phyloP scores from a whole-genome alignment of 2,329 filamentous ascomycete species.

The Fusarium sp. region DNA sequence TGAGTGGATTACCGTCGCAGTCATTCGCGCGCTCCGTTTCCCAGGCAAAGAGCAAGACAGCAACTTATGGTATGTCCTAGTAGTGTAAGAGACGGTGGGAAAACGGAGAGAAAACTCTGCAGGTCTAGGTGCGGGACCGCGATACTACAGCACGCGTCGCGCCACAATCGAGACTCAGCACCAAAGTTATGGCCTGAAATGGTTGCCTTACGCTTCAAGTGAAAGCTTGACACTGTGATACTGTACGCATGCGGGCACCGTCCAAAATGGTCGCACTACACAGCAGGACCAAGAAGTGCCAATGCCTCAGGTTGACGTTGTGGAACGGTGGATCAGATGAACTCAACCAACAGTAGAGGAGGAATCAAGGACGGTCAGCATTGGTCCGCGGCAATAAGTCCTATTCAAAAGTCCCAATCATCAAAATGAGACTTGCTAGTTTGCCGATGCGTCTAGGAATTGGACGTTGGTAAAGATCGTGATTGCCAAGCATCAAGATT shows the following conservation, averaged over 20 bases:
- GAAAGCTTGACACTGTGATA: slow-evolving; percentile 21
- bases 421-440: neutral
- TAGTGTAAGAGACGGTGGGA: slow-evolving; percentile 24
- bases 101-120: slow-evolving; percentile 48
- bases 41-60: slow-evolving; percentile 6
- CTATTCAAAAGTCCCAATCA: slow-evolving; percentile 12
- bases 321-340: slow-evolving; percentile 39
- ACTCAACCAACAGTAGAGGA: slow-evolving; percentile 23
- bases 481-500: slow-evolving; percentile 34
- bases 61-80: too few species aligned
- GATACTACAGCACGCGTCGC: slow-evolving; percentile 30
- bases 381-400: too few species aligned
- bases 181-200: slow-evolving; percentile 12
- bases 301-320: slow-evolving; percentile 42
- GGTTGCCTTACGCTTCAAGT: slow-evolving; percentile 28
- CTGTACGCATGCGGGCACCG: slow-evolving; percentile 41
- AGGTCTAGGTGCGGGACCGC: slow-evolving; percentile 12
- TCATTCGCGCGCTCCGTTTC: slow-evolving; percentile 33
- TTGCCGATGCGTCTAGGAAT: slow-evolving; percentile 3
- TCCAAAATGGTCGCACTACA: slow-evolving; percentile 38
- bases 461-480: slow-evolving; percentile 4
- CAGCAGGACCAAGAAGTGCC: slow-evolving; percentile 18
- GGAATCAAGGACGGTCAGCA: slow-evolving; percentile 18
- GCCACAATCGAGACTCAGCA: slow-evolving; percentile 24
- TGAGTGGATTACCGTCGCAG: slow-evolving; percentile 34